Percentiles rank a stretch among this genome's conserved stretches.
These are phyloP conservation scores for Acer saccharum DNA, from an alignment of 345 rosid species.

Conservation along the genomic window DNA sequence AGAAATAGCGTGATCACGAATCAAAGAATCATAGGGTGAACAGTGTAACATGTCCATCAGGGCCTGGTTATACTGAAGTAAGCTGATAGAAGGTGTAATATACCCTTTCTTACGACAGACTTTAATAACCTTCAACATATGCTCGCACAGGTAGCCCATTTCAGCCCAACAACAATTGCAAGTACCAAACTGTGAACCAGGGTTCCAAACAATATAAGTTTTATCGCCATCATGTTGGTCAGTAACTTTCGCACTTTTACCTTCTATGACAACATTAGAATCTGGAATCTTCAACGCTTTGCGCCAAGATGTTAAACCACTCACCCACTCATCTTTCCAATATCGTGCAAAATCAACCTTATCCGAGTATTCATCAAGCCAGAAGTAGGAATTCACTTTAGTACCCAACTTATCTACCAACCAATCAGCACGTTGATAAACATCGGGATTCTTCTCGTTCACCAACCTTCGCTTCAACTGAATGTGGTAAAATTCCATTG, in stretches of 20 bases:
- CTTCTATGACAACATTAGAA: constrained; percentile 59
- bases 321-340: constrained; percentile 87
- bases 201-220: constrained; percentile 70
- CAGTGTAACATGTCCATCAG: constrained; percentile 59
- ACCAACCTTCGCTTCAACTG: constrained; percentile 77
- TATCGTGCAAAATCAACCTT: constrained; percentile 78
- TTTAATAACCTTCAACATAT: constrained; percentile 63
- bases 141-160: constrained; percentile 84
- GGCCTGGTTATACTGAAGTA: constrained; percentile 61
- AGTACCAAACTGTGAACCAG: constrained; percentile 74
- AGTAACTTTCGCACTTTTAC: constrained; percentile 55
- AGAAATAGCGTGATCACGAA: constrained; percentile 81
- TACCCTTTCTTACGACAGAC: constrained; percentile 41
- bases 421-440: constrained; percentile 89
- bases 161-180: constrained; percentile 87
- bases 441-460: constrained; percentile 66
- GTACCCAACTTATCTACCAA: constrained; percentile 89
- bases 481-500: constrained; percentile 89
- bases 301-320: constrained; percentile 86
- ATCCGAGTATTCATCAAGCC: constrained; percentile 93
- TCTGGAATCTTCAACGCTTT: constrained; percentile 73
- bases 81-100: constrained; percentile 50
- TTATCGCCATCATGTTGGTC: constrained; percentile 54
- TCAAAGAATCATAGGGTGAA: constrained; percentile 70
- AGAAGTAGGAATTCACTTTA: constrained; percentile 87